Evolutionary conservation across 2,329 filamentous ascomycete genomes (phyloP).

Genomic region (Aspergillus piperis): DNA sequence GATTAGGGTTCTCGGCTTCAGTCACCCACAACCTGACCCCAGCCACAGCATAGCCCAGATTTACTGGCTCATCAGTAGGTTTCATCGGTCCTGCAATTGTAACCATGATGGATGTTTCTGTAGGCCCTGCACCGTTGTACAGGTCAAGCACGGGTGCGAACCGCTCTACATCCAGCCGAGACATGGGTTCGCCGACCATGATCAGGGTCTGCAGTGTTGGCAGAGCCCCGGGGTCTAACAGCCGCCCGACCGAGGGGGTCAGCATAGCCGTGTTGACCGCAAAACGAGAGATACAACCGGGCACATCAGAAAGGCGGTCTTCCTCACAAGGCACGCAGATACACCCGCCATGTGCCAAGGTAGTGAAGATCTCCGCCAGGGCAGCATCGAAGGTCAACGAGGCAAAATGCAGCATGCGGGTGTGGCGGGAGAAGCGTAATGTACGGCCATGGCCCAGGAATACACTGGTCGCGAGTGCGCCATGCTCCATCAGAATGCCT

Average conservation of each 20-base stretch:
- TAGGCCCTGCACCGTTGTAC: background rate
- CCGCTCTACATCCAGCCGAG: background rate
- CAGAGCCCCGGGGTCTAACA: background rate
- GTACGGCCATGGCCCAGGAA: background rate
- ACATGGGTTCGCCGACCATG: background rate
- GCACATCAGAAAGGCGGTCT: slow-evolving; percentile 41
- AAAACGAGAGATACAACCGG: background rate
- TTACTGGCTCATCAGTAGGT: background rate
- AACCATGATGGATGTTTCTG: background rate
- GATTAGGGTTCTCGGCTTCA: background rate
- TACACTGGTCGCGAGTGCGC: background rate
- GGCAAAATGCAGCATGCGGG: slow-evolving; percentile 37
- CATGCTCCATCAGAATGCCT: background rate
- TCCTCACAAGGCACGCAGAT: slow-evolving; percentile 47
- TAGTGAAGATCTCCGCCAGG: slow-evolving; percentile 36
- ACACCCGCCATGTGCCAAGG: slow-evolving; percentile 44
- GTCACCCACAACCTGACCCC: slow-evolving; percentile 6
- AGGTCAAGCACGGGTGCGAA: background rate
- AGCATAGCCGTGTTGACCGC: background rate
- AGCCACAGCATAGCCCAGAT: slow-evolving; percentile 1
- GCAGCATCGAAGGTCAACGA: slow-evolving; percentile 45
- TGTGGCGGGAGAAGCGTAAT: background rate
- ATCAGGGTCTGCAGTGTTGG: background rate
- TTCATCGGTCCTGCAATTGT: background rate
- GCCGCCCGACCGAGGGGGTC: background rate